phyloP scores from a whole-genome alignment of 768 basidiomycete genomes.

The Agaricus bisporus region DNA sequence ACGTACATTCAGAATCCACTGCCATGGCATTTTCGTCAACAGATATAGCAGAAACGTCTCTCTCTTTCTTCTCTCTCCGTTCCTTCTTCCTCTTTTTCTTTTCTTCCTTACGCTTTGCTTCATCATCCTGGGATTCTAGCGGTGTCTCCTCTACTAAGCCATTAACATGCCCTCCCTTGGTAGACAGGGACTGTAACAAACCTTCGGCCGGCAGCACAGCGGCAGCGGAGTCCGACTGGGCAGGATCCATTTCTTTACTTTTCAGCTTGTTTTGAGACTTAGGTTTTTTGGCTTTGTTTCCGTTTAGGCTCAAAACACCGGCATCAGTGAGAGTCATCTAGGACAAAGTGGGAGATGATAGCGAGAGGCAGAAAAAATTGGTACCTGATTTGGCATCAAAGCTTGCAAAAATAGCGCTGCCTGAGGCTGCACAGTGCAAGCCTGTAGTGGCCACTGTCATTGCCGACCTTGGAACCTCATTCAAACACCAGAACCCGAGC shows the following conservation, averaged over 20 bases:
- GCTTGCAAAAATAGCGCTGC: neutral
- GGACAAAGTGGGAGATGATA: neutral
- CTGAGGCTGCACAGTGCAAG: neutral
- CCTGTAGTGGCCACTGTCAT: neutral
- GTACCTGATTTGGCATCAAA: neutral
- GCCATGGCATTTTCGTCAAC: constrained; percentile 9
- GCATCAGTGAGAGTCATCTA: neutral
- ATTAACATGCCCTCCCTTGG: neutral
- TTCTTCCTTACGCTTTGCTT: constrained; percentile 19
- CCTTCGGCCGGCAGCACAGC: neutral
- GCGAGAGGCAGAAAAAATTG: neutral
- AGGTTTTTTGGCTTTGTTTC: constrained; percentile 19
- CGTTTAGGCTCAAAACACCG: neutral
- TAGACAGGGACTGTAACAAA: too few relatives aligned
- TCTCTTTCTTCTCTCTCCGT: constrained; percentile 18
- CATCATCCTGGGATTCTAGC: constrained; percentile 7
- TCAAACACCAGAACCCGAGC: too few relatives aligned
- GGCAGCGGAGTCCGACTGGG: neutral
- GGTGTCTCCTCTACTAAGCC: neutral
- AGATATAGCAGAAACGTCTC: constrained; percentile 8
- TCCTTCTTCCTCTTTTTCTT: constrained; percentile 18
- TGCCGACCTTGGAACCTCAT: too few relatives aligned
- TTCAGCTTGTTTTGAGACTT: constrained; percentile 20
- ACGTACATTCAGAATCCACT: constrained; percentile 18
- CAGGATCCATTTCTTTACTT: constrained; percentile 12